Evolutionary conservation across 257 asterid genomes (phyloP), one percentile per base, ranked within the genome.

Genomic region (Solanum arcanum): DNA sequence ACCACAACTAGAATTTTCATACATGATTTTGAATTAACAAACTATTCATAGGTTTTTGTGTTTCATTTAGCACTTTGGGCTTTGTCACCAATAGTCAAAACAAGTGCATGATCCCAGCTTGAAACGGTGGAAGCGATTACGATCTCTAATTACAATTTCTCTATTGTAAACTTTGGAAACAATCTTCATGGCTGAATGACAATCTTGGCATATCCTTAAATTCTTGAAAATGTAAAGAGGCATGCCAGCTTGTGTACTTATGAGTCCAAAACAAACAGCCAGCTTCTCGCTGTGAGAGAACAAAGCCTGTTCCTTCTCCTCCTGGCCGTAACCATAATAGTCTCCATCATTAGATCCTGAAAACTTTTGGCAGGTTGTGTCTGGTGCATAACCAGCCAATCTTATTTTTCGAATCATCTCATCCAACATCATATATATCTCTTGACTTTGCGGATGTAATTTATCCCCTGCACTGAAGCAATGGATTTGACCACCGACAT

Each of bases 151-250:
- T 86, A 92, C 90, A 31, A 95, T 94, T 85, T 91, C 95, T 90
- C 96, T 87, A 33, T 59, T 88, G 56, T 93, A 93, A 18, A 94
- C 86, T 39, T 62, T 89, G 3, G 96, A 92, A 27, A 83, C 93
- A 18, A 91, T 76, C 94, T 93, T 95, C 92, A 93, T 91, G 18
- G 92, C 92, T n/a, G 93, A 88, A 86, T 93, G 96, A 87, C 97
- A 94, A 87, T 91, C 96, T 87, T 73, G 66, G 80, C 96, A 94
- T 69, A 91, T 94, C 75, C 96, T 56, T 88, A 95, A 88, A 83
- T 94, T 95, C 94, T 94, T 92, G 86, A 94, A 93, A 60, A 92
- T 90, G 80, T 89, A 89, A 70, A 92, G 88, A 62, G 94, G 92
- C 4, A 88, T 72, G 1, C 96, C 93, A 5, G 87, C 86, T 87